Base-by-base conservation (phyloP, 441 rosid species). In the Pelargonium citronellum region DNA sequence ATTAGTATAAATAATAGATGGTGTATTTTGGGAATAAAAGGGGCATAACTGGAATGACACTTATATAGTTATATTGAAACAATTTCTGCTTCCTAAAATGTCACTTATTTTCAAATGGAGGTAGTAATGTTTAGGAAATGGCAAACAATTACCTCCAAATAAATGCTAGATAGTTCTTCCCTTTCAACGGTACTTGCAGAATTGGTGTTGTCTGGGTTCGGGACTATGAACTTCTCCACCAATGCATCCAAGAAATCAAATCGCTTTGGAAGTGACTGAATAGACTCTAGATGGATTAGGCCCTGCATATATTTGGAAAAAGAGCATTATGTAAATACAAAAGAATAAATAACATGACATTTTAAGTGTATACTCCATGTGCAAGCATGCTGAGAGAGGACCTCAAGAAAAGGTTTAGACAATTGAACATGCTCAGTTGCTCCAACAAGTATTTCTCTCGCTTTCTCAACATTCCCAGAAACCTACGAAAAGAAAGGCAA, bases 131-230 rank as follows among this genome's bases (percentile, higher is more conserved):
- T 30, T 30, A 0, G 37, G 37, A 30, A 30, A 30, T 30, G 37
- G 37, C 37, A 4, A 22, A 1, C 9, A 47, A 55, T 80, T 81
- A 92, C 98, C 96, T 95, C 98, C 78, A 92, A 75, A 84, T 82
- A 92, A 71, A 92, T 86, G 76, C 86, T 79, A 20, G 97, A 91
- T 20, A 92, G 72, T 74, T 95, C 97, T 80, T 95, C 99, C 77
- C 89, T 88, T 75, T 95, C 99, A 27, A 85, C 76, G 16, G 82
- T 68, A 83, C 79, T 86, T 46, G 89, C 85, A 73, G 72, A 37
- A 75, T 49, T 77, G 64, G 74, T 64, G 74, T 68, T 80, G 68
- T 92, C 95, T 10, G 85, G 70, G 79, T 69, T 86, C 49, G 92
- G 86, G 9, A 60, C 62, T 64, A 95, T 75, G 73, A 92, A 83